These are phyloP conservation scores for Rhododendron griersonianum DNA, from an alignment of 148 eudicot genomes.

Conservation along the genomic window DNA sequence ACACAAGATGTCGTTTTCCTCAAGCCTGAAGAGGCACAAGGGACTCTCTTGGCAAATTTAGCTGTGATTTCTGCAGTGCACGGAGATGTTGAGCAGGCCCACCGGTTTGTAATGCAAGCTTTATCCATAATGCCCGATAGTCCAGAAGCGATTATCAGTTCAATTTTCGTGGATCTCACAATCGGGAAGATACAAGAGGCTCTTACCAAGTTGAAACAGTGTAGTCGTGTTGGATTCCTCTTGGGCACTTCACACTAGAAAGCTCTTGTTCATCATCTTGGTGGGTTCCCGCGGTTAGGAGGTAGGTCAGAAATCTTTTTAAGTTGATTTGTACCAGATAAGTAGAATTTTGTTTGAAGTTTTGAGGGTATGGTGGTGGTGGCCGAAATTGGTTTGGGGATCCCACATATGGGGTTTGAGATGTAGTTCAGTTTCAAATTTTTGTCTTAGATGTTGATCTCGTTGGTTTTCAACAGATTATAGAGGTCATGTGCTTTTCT, in stretches of 20 bases:
- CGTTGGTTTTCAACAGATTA: not conserved
- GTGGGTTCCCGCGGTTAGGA: slow-evolving; percentile 25
- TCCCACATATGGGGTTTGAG: slow-evolving; percentile 18
- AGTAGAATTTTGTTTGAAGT: slow-evolving; percentile 10
- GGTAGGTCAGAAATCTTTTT: slow-evolving; percentile 38
- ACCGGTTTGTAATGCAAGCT: slow-evolving; percentile 38
- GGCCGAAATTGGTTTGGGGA: slow-evolving; percentile 22
- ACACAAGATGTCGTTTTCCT: not conserved
- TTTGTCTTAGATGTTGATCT: slow-evolving; percentile 4
- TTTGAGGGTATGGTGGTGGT: slow-evolving; percentile 28
- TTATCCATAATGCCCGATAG: slow-evolving; percentile 44
- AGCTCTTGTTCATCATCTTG: slow-evolving; percentile 33
- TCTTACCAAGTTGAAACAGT: slow-evolving; percentile 14
- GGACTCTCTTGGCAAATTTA: slow-evolving; percentile 53
- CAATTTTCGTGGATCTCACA: slow-evolving; percentile 60
- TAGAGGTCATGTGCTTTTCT: not conserved
- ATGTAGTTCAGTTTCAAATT: slow-evolving; percentile 20
- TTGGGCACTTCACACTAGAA: slow-evolving; percentile 33
- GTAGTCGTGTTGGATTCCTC: slow-evolving; percentile 48
- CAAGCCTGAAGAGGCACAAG: slow-evolving; percentile 53
- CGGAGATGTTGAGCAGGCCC: slow-evolving; percentile 69
- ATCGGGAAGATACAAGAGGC: slow-evolving; percentile 55
- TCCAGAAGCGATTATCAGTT: slow-evolving; percentile 61
- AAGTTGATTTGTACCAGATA: slow-evolving; percentile 46
- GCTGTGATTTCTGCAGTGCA: slow-evolving; percentile 55